Conservation (phyloP, 306 rosid genomes). For the Rosa chinensis region DNA sequence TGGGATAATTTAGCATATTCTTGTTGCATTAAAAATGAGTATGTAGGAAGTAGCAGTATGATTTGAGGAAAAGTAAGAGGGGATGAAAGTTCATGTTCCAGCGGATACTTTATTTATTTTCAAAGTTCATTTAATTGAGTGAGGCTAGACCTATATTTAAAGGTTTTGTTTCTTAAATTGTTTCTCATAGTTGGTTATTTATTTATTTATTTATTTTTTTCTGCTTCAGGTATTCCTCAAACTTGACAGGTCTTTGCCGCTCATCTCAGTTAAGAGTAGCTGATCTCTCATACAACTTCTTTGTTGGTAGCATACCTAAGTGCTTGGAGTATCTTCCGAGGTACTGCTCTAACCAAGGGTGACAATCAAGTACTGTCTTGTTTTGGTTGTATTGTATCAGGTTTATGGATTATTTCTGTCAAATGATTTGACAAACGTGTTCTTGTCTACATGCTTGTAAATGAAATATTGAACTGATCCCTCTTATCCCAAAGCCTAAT, state of each 20-base stretch:
- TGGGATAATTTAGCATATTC: not conserved
- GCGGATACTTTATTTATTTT: not conserved
- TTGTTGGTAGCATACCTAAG: conserved; percentile 81
- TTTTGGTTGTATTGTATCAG: not conserved
- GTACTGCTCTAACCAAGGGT: conserved; percentile 37
- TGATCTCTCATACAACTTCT: conserved; percentile 85
- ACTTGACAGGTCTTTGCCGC: conserved; percentile 67
- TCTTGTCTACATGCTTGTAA: not conserved
- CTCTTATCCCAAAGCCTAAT: not conserved
- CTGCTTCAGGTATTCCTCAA: conserved; percentile 66
- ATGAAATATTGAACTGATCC: not conserved
- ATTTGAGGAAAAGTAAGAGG: not conserved
- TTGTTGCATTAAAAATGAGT: not conserved
- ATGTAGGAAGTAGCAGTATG: not conserved
- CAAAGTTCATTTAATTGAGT: conserved; percentile 4
- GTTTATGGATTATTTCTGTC: not conserved
- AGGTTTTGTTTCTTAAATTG: conserved; percentile 24
- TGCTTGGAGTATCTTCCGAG: conserved; percentile 88
- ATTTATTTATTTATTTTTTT: not conserved
- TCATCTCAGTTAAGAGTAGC: conserved; percentile 62
- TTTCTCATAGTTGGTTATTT: conserved; percentile 16
- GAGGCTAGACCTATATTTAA: not conserved
- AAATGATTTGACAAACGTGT: not conserved
- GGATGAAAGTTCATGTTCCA: not conserved
- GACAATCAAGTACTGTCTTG: not conserved